Evolutionary conservation across 768 basidiomycete species (phyloP), one percentile per base, ranked within the genome.

Genomic region (Xerocomellus intermedius): DNA sequence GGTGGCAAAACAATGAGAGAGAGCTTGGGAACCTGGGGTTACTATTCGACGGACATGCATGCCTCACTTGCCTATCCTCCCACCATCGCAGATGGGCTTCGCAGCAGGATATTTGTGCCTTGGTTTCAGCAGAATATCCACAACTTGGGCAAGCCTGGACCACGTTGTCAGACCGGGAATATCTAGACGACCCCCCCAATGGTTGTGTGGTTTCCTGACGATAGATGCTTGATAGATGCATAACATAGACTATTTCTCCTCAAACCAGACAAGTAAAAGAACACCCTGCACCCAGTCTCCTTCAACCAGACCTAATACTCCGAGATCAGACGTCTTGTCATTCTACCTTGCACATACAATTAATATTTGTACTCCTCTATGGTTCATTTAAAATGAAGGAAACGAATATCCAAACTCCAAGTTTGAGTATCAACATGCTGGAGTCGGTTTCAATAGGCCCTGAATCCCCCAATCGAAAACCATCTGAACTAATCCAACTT

Each of bases 1-100:
- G 73, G 71, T 74, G 71, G 73, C 49, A 57, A 14, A 8, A n/a
- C 10, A 70, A 73, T 33, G 59, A 61, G 42, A 50, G 42, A 36
- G 22, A 1, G 22, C 61, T 74, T 7, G 50, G 37, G 14, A 2
- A 39, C 14, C 5, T 59, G 38, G 59, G 58, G 14, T 42, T 74
- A n/a, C 35, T 32, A 19, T 73, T 73, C 33, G 61, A 65, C 13
- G 73, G 60, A 4, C 50, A 67, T 50, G 73, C 60, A 8, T 73
- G 71, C 54, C 32, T 69, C 38, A 69, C 66, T 39, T 66, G 55
- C 48, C 19, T 60, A 21, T 35, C 55, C 37, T 3, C 22, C 7
- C 39, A 69, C 41, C 43, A 64, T 33, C 62, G 67, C 10, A 48
- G 62, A 32, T 41, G 35, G 58, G 44, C 48, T 21, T 65, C 67